phyloP scores from a whole-genome alignment of 495 filamentous ascomycete genomes.

The Tuber indicum region DNA sequence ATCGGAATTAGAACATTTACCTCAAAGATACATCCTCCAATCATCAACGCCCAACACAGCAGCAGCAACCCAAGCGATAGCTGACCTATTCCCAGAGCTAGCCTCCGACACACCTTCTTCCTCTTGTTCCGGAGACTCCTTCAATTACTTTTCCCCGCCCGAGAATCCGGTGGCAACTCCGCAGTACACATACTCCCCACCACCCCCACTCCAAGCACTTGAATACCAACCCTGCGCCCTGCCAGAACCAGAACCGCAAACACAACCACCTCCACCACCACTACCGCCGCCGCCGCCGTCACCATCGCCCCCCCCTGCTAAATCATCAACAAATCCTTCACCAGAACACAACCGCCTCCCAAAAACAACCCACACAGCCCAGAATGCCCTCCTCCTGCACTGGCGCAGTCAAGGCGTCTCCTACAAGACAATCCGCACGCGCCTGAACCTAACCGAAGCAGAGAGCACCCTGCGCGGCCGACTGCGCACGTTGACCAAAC shows the following conservation, averaged over 20 bases:
- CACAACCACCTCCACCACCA: neutral
- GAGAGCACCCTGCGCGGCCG: slow-evolving; percentile 83
- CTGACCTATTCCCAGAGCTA: slow-evolving; percentile 28
- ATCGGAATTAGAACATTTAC: neutral
- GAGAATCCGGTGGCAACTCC: neutral
- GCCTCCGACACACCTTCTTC: neutral
- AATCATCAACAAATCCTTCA: neutral
- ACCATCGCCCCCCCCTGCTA: neutral
- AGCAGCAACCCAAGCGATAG: slow-evolving; percentile 23
- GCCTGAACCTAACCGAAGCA: slow-evolving; percentile 64
- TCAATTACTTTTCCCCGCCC: neutral
- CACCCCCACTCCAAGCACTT: neutral
- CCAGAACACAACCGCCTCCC: neutral
- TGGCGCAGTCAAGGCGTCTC: slow-evolving; percentile 61
- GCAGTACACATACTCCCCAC: neutral
- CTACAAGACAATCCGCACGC: slow-evolving; percentile 69
- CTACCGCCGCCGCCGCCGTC: neutral
- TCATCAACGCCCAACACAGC: neutral
- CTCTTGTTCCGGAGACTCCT: neutral
- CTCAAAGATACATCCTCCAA: neutral
- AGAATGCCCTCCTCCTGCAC: slow-evolving; percentile 57
- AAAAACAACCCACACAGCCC: slow-evolving; percentile 5
- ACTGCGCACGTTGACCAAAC: slow-evolving; percentile 71
- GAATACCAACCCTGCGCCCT: neutral
- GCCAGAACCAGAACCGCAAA: neutral